These are phyloP conservation scores for Zymoseptoria brevis DNA, from an alignment of 2,329 filamentous ascomycete genomes.

Conservation along the genomic window DNA sequence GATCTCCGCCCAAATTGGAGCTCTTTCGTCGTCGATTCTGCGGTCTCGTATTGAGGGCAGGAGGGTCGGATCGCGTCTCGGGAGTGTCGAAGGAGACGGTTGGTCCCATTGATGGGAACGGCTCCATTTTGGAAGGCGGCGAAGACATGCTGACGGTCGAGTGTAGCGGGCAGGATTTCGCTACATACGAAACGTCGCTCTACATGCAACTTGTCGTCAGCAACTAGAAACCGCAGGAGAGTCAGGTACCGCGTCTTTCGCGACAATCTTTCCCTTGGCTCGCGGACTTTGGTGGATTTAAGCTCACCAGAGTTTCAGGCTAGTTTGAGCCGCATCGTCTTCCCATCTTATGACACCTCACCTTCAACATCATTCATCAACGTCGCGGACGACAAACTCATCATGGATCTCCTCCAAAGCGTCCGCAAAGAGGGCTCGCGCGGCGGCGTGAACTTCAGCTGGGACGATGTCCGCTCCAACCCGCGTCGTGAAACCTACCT, in stretches of 20 bases:
- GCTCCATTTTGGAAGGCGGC: slow-evolving; percentile 6
- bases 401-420: slow-evolving; percentile 87
- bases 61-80: neutral
- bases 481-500: slow-evolving; percentile 84
- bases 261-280: neutral
- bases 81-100: slow-evolving; percentile 4
- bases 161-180: neutral
- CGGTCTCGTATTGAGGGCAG: slow-evolving; percentile 4
- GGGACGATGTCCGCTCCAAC: slow-evolving; percentile 86
- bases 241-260: neutral
- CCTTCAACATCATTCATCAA: neutral
- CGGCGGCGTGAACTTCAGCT: slow-evolving; percentile 91
- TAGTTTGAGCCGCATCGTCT: too few relatives aligned
- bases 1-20: slow-evolving; percentile 43
- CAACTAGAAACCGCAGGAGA: neutral
- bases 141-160: neutral
- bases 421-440: slow-evolving; percentile 85
- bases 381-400: slow-evolving; percentile 7
- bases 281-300: neutral
- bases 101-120: slow-evolving; percentile 8
- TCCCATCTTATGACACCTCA: neutral
- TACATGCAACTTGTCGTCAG: neutral
- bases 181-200: neutral
- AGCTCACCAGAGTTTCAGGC: neutral
- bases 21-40: slow-evolving; percentile 21